Evolutionary conservation across 2,329 filamentous ascomycete genomes (phyloP).

Genomic region (Pseudogymnoascus sp.): DNA sequence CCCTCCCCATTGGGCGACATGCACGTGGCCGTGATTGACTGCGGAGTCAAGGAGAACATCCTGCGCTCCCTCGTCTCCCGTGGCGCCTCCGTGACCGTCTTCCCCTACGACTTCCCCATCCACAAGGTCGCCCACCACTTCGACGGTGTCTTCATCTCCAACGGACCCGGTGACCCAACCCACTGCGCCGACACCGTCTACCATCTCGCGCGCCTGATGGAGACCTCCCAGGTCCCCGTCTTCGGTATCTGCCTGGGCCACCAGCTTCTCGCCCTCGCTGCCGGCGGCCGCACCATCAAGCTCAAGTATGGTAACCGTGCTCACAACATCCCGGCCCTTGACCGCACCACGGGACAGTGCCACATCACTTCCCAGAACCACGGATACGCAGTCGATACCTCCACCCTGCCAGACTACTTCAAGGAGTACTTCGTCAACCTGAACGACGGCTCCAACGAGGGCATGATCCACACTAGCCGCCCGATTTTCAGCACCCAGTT

Average conservation of each 20-base stretch:
- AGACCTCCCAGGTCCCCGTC: slow-evolving; percentile 76
- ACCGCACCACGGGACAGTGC: slow-evolving; percentile 92
- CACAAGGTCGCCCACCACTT: slow-evolving; percentile 98
- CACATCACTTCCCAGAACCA: slow-evolving; percentile 99
- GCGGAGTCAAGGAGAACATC: slow-evolving; percentile 99
- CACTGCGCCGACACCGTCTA: slow-evolving; percentile 61
- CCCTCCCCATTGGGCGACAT: slow-evolving; percentile 73
- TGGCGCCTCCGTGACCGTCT: slow-evolving; percentile 84
- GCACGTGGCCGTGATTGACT: slow-evolving; percentile 93
- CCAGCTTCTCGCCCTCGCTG: slow-evolving; percentile 85
- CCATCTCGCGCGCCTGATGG: slow-evolving; percentile 73
- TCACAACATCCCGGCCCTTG: slow-evolving; percentile 94
- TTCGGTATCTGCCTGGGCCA: slow-evolving; percentile 97
- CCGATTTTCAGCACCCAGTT: slow-evolving; percentile 99
- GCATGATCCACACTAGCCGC: slow-evolving; percentile 89
- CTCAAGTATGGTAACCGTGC: slow-evolving; percentile 99
- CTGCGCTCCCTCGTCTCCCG: slow-evolving; percentile 87
- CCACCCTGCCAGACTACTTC: slow-evolving; percentile 76
- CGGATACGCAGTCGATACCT: slow-evolving; percentile 87
- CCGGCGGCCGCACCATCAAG: slow-evolving; percentile 86
- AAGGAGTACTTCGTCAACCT: slow-evolving; percentile 98
- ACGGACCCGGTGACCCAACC: slow-evolving; percentile 90
- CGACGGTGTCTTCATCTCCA: slow-evolving; percentile 97
- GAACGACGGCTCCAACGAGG: slow-evolving; percentile 96
- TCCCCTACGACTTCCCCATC: slow-evolving; percentile 95